Base-by-base conservation (phyloP, 257 asterid species). In the Nicotiana obtusifolia region DNA sequence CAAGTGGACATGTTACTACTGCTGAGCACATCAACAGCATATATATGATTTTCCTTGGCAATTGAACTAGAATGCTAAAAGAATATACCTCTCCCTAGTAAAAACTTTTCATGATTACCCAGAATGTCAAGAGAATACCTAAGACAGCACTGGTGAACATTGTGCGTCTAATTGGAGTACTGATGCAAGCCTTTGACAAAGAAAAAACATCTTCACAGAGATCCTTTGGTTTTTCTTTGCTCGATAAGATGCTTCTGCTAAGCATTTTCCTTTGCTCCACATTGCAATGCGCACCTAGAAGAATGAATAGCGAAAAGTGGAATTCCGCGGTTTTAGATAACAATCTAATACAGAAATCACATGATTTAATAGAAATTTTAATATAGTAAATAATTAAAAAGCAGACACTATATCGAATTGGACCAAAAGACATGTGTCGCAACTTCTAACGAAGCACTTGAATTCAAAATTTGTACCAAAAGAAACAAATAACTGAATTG, bases 111-210 rank as follows among this genome's bases (percentile, higher is more conserved):
- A n/a, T 68, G 56, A 69, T 69, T n/a, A 41, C 33, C n/a, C 14
- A 69, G 33, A n/a, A n/a, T n/a, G n/a, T 77, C 15, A 77, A 56
- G 53, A 57, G 24, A 57, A 15, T 83, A 89, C 92, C 91, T 57
- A 88, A 85, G 79, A 82, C 81, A 37, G 87, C 86, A 84, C 76
- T 81, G 33, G 87, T 60, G 20, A 88, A 77, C 47, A 60, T 16
- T 7, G 57, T 69, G 77, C 57, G 20, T 37, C 19, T 41, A 69
- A 86, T 61, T 64, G 87, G 86, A 86, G 80, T 83, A 73, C 65
- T 80, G 78, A 64, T 81, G 84, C 82, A 28, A 81, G 84, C 73
- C 80, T 31, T 88, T 81, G 90, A 61, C 53, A 83, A 59, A 33
- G 88, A 64, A 4, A 64, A 44, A 67, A 49, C 57, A 33, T 60